Base-by-base conservation (phyloP, 1,284 basidiomycete genomes). In the Ustilago tritici region DNA sequence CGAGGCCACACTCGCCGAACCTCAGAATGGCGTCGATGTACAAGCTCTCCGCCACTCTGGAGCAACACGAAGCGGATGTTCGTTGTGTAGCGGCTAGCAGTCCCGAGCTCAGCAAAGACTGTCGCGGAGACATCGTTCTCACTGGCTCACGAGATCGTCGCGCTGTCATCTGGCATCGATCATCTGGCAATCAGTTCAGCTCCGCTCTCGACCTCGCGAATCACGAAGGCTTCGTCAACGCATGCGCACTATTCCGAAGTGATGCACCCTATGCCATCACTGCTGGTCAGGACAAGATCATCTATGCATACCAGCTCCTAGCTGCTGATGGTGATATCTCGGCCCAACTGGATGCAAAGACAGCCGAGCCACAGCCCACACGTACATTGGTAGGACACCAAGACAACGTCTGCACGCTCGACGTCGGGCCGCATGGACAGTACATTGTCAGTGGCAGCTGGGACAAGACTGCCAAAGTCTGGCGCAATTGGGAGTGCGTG, bases 381-480 rank as follows among this genome's bases (percentile, higher is more conserved):
- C 55, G 74, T 43, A 71, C 74, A 4, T 70, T 88, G 38, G 77
- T 88, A 40, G 97, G 95, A 38, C 97, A 99, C 87, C 90, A 90
- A 7, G 92, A 92, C 61, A 99, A 99, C 83, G 90, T 99, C 15
- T 99, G 96, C 86, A 90, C 94, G 32, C 88, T 99, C 70, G 90
- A 94, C 40, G 78, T 74, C 23, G 78, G 56, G 11, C 57, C 56
- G 5, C 56, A 61, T 19, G 72, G 66, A 4, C 47, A 70, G 35
- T 85, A 83, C 69, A 91, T 96, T 70, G 91, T 96, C 64, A 95
- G 94, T n/a, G 96, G 96, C 23, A 96, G 94, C 68, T 99, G 96
- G 96, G 97, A 99, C 88, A 92, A 90, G 94, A 95, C 95, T 0
- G 96, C 94, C 23, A 93, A 93, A 87, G 91, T 99, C 0, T 99